Percentiles rank a stretch among this genome's conserved stretches.
These are phyloP conservation scores for Russula vinacea DNA, from an alignment of 768 basidiomycete genomes.

Conservation along the genomic window DNA sequence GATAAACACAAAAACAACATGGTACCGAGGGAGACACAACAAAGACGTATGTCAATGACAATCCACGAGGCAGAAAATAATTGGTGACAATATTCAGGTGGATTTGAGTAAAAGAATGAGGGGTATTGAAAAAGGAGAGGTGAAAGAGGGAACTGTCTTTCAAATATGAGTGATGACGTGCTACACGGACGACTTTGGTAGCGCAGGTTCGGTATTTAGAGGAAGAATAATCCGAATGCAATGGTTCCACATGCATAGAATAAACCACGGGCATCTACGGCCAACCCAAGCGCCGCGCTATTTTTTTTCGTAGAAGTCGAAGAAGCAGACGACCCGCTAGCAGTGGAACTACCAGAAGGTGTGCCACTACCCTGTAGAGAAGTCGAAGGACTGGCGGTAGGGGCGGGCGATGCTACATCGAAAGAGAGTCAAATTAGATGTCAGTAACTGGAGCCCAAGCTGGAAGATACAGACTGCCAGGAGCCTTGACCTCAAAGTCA, in stretches of 20 bases:
- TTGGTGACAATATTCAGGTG: conserved; percentile 12
- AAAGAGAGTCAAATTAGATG: not conserved
- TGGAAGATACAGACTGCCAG: conserved; percentile 37
- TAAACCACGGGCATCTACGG: conserved; percentile 1
- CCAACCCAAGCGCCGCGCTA: conserved; percentile 4
- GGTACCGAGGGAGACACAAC: conserved; percentile 9
- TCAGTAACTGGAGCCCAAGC: not conserved
- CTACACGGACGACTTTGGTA: not conserved
- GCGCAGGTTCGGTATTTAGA: conserved; percentile 5
- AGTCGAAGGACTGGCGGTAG: conserved; percentile 6
- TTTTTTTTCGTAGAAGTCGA: conserved; percentile 4
- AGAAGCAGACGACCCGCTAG: conserved; percentile 11
- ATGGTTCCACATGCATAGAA: conserved; percentile 15
- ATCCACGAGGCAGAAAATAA: conserved; percentile 20
- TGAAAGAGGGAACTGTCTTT: not conserved
- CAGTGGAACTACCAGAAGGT: conserved; percentile 3
- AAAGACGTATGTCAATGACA: conserved; percentile 11
- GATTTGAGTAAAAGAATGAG: not conserved
- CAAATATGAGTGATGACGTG: not conserved
- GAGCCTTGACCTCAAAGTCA: conserved; percentile 39
- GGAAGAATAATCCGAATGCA: conserved; percentile 14
- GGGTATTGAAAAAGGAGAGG: not conserved
- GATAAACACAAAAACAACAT: not conserved
- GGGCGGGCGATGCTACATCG: conserved; percentile 22
- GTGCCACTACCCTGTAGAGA: not conserved